These are phyloP conservation scores for Veloboletus limbatus DNA, from an alignment of 1,284 basidiomycete genomes.

Conservation along the genomic window DNA sequence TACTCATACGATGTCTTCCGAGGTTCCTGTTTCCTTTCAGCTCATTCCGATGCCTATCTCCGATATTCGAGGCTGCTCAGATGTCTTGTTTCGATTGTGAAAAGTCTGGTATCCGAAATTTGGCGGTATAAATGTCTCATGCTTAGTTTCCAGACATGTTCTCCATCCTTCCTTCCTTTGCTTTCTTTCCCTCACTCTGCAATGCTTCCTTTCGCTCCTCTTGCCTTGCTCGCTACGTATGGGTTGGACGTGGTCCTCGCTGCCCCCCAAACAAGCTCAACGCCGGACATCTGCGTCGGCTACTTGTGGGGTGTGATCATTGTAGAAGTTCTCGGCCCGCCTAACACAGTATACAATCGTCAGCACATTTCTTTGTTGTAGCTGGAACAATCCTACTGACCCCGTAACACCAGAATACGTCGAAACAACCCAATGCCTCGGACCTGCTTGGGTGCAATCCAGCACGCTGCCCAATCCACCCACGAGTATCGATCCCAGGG, in stretches of 20 bases:
- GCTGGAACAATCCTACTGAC: neutral
- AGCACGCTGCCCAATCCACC: slow-evolving; percentile 17
- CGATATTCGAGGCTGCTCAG: neutral
- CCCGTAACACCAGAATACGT: slow-evolving; percentile 11
- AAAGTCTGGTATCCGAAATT: neutral
- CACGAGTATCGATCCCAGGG: slow-evolving; percentile 9
- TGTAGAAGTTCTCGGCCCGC: neutral
- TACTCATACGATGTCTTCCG: neutral
- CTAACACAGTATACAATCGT: slow-evolving; percentile 18
- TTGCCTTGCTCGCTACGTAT: slow-evolving; percentile 4
- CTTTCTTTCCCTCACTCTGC: neutral
- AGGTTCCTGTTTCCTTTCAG: slow-evolving; percentile 3
- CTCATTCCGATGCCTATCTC: slow-evolving; percentile 1
- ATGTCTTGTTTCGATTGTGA: neutral
- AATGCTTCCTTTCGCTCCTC: slow-evolving; percentile 11
- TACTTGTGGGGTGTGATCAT: slow-evolving; percentile 18
- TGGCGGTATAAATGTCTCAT: slow-evolving; percentile 15
- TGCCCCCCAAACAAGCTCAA: neutral
- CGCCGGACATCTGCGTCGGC: slow-evolving; percentile 11
- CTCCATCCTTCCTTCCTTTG: neutral
- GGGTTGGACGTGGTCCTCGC: neutral
- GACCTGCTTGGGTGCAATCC: slow-evolving; percentile 17
- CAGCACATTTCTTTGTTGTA: neutral
- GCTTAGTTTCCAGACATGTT: neutral
- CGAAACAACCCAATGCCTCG: slow-evolving; percentile 4